Base-by-base conservation (phyloP, 495 filamentous ascomycete species). In the Emericellopsis terricola region DNA sequence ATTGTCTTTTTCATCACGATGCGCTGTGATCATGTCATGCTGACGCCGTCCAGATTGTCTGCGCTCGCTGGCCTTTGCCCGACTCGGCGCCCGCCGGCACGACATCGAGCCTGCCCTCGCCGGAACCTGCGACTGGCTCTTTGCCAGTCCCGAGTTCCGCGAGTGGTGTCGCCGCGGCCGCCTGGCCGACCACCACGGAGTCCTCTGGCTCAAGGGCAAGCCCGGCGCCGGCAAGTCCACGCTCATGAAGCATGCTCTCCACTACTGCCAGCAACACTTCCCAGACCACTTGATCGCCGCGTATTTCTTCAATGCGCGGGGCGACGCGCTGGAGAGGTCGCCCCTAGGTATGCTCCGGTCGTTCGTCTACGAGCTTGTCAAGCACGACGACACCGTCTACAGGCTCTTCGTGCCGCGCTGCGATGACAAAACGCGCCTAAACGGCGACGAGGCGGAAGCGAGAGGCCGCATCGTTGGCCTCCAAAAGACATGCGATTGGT, bases 261-360 rank as follows among this genome's bases (percentile, higher is more conserved):
- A 26, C 11, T 8, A 39, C 4, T 42, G 19, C 8, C n/a, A 38
- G 6, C 6, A 10, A 10, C 4, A 8, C 3, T 3, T 28, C 10
- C 36, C 40, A 3, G 6, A 41, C 14, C 29, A 28, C 27, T 11
- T 51, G 1, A 45, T 49, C 7, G 42, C 52, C 8, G 58, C 50
- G 0, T 65, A 64, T 30, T 69, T 69, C 48, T 69, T 67, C 40
- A 57, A 68, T 20, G 61, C 55, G 0, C 44, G 57, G 35, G 64
- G 63, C 0, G 48, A 50, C 2, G 8, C 35, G 3, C 34, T 69
- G 16, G 60, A 68, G 38, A 59, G 52, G 36, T 58, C 61, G 2
- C 41, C 45, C 8, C 5, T 38, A 0, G 61, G 65, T 9, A 61
- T 67, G 55, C 64, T 64, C 41, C 61, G 60, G 15, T 65, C 62